A percentile compares a stretch with the other conserved stretches of the same genome.
Evolutionary conservation across 2,329 filamentous ascomycete genomes (phyloP).

Genomic region (Neonectria sp.): DNA sequence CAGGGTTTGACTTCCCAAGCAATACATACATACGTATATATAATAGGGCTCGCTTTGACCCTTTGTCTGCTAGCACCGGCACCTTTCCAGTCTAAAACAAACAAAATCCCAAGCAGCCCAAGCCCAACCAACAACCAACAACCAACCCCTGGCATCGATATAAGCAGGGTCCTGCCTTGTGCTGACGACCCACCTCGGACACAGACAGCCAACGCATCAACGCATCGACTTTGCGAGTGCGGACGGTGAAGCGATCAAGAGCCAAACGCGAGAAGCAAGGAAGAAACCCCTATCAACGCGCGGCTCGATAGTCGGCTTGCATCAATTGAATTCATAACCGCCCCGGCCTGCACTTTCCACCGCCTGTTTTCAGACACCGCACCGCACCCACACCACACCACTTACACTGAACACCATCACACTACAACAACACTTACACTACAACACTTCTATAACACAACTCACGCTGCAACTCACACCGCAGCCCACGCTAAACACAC

Average conservation of each 20-base stretch:
- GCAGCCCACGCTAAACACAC: not conserved
- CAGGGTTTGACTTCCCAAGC: not conserved
- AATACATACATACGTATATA: conserved; percentile 25
- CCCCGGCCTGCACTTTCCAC: conserved; percentile 4
- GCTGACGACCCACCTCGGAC: conserved; percentile 40
- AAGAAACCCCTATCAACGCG: conserved; percentile 15
- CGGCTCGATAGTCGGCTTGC: conserved; percentile 16
- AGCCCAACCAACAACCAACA: not conserved
- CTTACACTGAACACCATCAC: not conserved
- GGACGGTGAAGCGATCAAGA: conserved; percentile 29
- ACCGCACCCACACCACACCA: not conserved
- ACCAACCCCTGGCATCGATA: not conserved
- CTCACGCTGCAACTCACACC: conserved; percentile 1
- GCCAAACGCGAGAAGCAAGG: conserved; percentile 17
- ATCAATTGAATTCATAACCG: conserved; percentile 25
- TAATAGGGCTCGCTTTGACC: conserved; percentile 14
- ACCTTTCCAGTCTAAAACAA: not conserved
- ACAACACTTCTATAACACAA: not conserved
- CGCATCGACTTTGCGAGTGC: conserved; percentile 14
- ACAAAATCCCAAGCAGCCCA: not conserved
- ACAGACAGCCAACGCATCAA: conserved; percentile 43
- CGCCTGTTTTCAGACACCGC: not conserved
- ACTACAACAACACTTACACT: not conserved
- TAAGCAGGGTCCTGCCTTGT: conserved; percentile 26
- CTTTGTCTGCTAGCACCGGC: not conserved